Evolutionary conservation across 176 grass and related monocot genomes (phyloP), one percentile per base, ranked within the genome.

Genomic region (Ensete glaucum): DNA sequence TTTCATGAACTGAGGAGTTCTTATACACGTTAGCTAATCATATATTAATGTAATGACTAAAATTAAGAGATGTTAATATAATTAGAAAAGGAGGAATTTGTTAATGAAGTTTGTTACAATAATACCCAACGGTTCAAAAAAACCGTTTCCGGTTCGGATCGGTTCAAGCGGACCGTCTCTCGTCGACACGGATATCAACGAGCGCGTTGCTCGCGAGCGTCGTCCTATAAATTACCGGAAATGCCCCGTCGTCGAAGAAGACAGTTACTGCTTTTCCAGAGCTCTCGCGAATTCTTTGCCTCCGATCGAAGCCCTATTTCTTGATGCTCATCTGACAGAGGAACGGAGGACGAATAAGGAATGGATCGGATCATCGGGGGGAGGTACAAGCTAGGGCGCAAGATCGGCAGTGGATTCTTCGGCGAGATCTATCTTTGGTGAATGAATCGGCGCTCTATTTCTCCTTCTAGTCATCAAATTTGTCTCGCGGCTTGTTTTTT

Each of bases 351-450:
- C 17, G 10, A 50, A 4, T 70, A 70, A 34, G 60, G 16, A 56
- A 96, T 93, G 95, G 95, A 93, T 79, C 90, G 88, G 63, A 87
- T 91, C 72, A 84, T 98, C 52, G 85, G 88, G 24, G 84, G 67
- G 62, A 93, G 91, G 82, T 98, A 87, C 82, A 98, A 84, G 88
- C 90, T 98, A 22, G 95, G 90, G 16, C 84, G 88, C 76, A 99
- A 94, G 86, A 99, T 99, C 59, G 95, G 95, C 10, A 87, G 82
- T 74, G 95, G 95, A 76, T 94, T 88, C 84, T 99, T 94, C 78
- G 95, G 90, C 20, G 95, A 89, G 84, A 91, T 99, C 84, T 99
- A 84, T 77, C 88, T 93, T 93, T 43, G 93, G 93, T 97, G 56
- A 86, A 74, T 27, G 9, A 51, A 21, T 48, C 62, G 9, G 48